phyloP scores from a whole-genome alignment of 495 filamentous ascomycete species.

The Paragyromitra xinjiangensis region DNA sequence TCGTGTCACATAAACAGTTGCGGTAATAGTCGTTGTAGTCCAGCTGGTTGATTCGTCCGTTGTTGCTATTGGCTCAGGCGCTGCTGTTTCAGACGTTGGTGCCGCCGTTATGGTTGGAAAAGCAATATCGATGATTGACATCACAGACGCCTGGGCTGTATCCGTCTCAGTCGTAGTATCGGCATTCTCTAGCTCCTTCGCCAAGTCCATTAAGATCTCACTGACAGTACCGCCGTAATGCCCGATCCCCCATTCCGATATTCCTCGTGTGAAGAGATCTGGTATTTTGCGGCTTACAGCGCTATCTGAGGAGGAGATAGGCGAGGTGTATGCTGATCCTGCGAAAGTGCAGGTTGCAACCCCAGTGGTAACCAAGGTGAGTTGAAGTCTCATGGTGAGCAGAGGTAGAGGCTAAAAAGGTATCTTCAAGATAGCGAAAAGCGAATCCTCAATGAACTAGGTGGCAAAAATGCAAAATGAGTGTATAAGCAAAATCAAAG shows the following conservation, averaged over 20 bases:
- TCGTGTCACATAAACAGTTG: slow-evolving; percentile 32
- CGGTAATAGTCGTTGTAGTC: slow-evolving; percentile 19
- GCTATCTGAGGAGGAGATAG: not conserved
- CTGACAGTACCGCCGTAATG: slow-evolving; percentile 46
- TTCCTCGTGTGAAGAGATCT: not conserved
- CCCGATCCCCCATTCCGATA: slow-evolving; percentile 39
- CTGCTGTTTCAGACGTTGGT: not conserved
- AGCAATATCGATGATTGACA: not conserved
- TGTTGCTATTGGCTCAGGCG: not conserved
- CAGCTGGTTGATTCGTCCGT: slow-evolving; percentile 18
- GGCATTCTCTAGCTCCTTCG: slow-evolving; percentile 6
- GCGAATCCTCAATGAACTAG: not conserved
- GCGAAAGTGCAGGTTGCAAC: slow-evolving; percentile 22
- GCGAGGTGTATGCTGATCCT: slow-evolving; percentile 27
- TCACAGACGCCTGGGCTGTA: not conserved
- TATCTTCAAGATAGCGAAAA: not conserved
- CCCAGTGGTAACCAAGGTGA: slow-evolving; percentile 7
- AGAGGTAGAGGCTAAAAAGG: not conserved
- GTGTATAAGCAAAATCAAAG: not conserved
- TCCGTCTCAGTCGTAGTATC: not conserved
- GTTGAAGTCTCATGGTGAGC: slow-evolving; percentile 29
- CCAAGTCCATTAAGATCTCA: slow-evolving; percentile 23
- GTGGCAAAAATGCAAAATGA: not conserved
- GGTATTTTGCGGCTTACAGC: not conserved
- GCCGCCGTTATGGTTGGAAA: not conserved